Conservation (phyloP, 2,329 filamentous ascomycete genomes). For the Paraphaeosphaeria sporulosa region DNA sequence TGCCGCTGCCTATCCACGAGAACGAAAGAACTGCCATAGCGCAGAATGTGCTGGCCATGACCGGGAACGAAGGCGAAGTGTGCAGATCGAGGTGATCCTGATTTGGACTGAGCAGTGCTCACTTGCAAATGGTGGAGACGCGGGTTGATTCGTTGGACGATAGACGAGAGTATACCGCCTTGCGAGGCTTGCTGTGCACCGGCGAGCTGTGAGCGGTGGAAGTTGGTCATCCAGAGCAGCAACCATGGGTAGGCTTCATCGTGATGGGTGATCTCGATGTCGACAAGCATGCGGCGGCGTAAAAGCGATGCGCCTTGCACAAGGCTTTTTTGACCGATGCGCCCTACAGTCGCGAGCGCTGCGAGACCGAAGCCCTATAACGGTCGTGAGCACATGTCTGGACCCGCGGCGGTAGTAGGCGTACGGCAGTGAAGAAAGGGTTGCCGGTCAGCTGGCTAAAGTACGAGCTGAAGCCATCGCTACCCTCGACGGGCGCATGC, state of each 20-base stretch:
- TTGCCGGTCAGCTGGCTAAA: constrained; percentile 57
- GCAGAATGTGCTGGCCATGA: constrained; percentile 86
- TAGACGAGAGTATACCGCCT: constrained; percentile 56
- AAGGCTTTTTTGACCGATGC: constrained; percentile 79
- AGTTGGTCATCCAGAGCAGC: constrained; percentile 89
- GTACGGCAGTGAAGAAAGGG: constrained; percentile 63
- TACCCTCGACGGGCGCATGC: constrained; percentile 39
- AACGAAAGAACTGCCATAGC: constrained; percentile 87
- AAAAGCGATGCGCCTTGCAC: constrained; percentile 76
- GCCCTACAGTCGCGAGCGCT: constrained; percentile 80
- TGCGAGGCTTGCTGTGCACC: constrained; percentile 37
- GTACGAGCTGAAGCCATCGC: constrained; percentile 48
- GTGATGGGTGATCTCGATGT: constrained; percentile 93
- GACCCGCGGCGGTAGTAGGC: constrained; percentile 55
- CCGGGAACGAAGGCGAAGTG: constrained; percentile 90
- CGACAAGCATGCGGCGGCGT: constrained; percentile 86
- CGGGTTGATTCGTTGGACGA: constrained; percentile 66
- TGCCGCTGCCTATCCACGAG: constrained; percentile 87
- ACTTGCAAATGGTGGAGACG: constrained; percentile 71
- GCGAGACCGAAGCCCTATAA: constrained; percentile 84
- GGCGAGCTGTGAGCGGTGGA: constrained; percentile 70
- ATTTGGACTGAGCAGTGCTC: constrained; percentile 68
- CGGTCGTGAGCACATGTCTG: constrained; percentile 40
- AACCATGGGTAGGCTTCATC: constrained; percentile 96
- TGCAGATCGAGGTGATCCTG: constrained; percentile 75